These are phyloP conservation scores for Annulohypoxylon moriforme DNA, from an alignment of 495 filamentous ascomycete genomes.

Conservation along the genomic window DNA sequence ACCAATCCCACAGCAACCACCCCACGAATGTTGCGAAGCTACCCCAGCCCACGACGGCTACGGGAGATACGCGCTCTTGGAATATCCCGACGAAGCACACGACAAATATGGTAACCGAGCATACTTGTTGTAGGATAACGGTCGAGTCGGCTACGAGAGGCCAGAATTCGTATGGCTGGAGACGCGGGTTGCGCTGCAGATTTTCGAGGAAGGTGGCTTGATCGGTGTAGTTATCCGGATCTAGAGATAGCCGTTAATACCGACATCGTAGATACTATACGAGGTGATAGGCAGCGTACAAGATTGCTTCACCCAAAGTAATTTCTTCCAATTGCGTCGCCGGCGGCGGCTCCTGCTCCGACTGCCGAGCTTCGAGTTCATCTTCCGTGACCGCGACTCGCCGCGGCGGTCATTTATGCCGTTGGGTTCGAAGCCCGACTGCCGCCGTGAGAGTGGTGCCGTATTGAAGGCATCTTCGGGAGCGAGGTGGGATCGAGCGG, in stretches of 20 bases:
- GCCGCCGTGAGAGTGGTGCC: constrained; percentile 66
- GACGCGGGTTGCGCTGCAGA: constrained; percentile 91
- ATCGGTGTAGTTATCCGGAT: constrained; percentile 98
- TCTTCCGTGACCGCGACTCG: constrained; percentile 61
- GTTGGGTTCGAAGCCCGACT: constrained; percentile 57
- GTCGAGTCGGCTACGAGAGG: constrained; percentile 94
- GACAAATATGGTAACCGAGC: constrained; percentile 91
- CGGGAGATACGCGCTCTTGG: constrained; percentile 83
- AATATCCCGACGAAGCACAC: constrained; percentile 94
- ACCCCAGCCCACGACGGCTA: constrained; percentile 85
- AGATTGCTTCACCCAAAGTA: constrained; percentile 97
- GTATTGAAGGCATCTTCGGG: constrained; percentile 86
- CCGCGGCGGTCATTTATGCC: constrained; percentile 45
- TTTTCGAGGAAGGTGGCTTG: constrained; percentile 95
- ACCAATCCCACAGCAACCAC: constrained; percentile 91
- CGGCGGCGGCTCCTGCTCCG: constrained; percentile 69
- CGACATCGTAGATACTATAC: neutral
- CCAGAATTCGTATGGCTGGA: constrained; percentile 98
- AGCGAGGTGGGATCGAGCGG: constrained; percentile 69
- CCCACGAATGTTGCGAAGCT: constrained; percentile 85
- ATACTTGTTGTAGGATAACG: constrained; percentile 96
- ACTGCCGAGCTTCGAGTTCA: constrained; percentile 50
- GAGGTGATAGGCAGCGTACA: constrained; percentile 66
- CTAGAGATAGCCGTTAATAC: constrained; percentile 55
- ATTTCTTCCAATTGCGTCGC: constrained; percentile 86